Evolutionary conservation across 179 eudicot species (phyloP).

Genomic region (Corrigiola litoralis): DNA sequence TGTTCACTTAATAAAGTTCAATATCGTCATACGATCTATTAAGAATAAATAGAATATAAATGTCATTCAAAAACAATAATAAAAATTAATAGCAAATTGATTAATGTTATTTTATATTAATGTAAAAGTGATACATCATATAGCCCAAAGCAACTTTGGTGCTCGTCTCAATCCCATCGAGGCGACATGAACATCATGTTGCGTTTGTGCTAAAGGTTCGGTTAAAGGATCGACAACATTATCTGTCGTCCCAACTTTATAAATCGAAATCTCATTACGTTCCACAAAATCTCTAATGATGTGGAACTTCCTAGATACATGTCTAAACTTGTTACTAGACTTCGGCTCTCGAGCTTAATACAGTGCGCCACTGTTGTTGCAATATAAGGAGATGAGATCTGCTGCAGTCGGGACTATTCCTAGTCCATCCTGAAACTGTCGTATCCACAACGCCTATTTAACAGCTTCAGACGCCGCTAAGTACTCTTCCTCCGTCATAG

Average conservation of each 20-base stretch:
- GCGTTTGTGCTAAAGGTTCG: neutral
- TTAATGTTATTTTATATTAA: too few species aligned
- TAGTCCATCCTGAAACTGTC: too few species aligned
- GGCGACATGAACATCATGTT: neutral
- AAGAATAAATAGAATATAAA: too few species aligned
- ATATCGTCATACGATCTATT: too few species aligned
- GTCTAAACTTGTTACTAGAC: constrained; percentile 1
- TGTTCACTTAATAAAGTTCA: too few species aligned
- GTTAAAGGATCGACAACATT: constrained; percentile 6
- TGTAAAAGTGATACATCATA: too few species aligned
- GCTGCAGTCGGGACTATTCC: too few species aligned
- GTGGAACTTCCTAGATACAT: constrained; percentile 1
- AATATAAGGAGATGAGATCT: neutral
- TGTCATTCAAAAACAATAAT: too few species aligned
- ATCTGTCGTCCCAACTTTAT: neutral
- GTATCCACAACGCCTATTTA: too few species aligned
- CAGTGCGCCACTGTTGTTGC: neutral
- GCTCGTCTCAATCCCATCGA: neutral
- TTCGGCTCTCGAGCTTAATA: constrained; percentile 1
- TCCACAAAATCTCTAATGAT: constrained; percentile 10
- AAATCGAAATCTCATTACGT: neutral
- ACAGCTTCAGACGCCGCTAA: too few species aligned
- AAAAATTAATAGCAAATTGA: too few species aligned
- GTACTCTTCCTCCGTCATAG: too few species aligned
- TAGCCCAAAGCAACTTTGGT: neutral